Base-by-base conservation (phyloP, 805 yeast species). In the Saccharomycopsis sp. region DNA sequence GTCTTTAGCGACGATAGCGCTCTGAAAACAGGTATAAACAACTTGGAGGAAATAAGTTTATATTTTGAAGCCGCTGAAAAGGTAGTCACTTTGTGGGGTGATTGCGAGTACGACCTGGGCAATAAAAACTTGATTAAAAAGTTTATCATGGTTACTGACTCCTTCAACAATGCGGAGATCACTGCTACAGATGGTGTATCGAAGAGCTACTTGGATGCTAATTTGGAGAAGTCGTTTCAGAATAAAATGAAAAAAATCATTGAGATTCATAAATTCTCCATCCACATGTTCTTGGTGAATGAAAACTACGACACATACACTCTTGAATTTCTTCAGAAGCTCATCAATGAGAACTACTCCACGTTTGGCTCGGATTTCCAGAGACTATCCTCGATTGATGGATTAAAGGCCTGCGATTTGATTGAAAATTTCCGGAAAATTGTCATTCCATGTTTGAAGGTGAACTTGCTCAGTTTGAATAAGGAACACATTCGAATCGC, bases 41-140 rank as follows among this genome's bases (percentile, higher is more conserved):
- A 60, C 44, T 46, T 60, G 16, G 63, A 60, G 34, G 53, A 60
- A 40, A 37, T 50, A 7, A 50, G 51, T 8, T 41, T 60, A 24
- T 60, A 55, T 44, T 47, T 55, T 47, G 59, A 57, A 16, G 61
- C 58, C 4, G 48, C 56, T 2, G 60, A 53, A n/a, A 55, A 51
- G 51, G 16, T 60, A 2, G 40, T 58, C 12, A 57, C 58, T 15
- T 56, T 58, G 12, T 60, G 63, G 63, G 61, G 57, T 24, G 60
- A 60, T 21, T 60, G 60, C n/a, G 37, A 52, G 29, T 50, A 47
- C 44, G 47, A 50, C 15, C 50, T 14, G 23, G 20, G 29, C 16
- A 51, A 44, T 37, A 24, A 34, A 8, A 52, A 58, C 15, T 59
- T 50, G 24, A 47, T 57, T 37, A 60, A 57, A 34, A 57, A 60